Conservation (phyloP, 768 basidiomycete genomes). For the Amanita phalloides region DNA sequence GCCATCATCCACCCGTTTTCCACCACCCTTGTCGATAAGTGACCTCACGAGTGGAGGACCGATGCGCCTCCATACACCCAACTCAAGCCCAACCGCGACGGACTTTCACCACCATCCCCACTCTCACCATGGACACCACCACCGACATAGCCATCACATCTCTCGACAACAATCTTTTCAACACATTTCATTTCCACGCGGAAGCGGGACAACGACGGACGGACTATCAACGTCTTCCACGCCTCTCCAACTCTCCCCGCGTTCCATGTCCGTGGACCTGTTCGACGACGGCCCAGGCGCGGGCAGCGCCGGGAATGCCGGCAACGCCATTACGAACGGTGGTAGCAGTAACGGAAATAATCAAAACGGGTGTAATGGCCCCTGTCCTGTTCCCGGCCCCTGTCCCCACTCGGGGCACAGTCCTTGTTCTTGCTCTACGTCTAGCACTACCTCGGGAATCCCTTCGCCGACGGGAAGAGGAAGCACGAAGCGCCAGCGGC, state of each 20-base stretch:
- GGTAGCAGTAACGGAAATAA: neutral
- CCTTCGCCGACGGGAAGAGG: conserved; percentile 13
- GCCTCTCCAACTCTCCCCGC: conserved; percentile 29
- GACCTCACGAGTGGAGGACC: conserved; percentile 19
- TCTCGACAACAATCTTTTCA: conserved; percentile 55
- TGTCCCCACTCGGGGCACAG: neutral
- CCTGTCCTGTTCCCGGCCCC: neutral
- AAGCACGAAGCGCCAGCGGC: conserved; percentile 43
- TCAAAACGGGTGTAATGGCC: neutral
- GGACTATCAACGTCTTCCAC: conserved; percentile 18
- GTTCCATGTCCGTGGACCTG: conserved; percentile 31
- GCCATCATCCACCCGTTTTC: conserved; percentile 32
- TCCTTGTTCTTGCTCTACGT: neutral
- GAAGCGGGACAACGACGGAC: conserved; percentile 9
- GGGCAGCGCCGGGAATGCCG: neutral
- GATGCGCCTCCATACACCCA: conserved; percentile 36
- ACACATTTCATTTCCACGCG: conserved; percentile 30
- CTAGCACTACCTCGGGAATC: too few species aligned
- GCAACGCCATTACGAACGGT: conserved; percentile 4
- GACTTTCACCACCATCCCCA: conserved; percentile 22
- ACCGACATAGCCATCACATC: conserved; percentile 28
- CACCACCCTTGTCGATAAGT: conserved; percentile 31
- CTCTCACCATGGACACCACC: conserved; percentile 24
- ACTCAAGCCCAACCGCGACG: conserved; percentile 40
- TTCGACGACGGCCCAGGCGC: conserved; percentile 25